Base-by-base conservation (phyloP, 2,329 filamentous ascomycete species). In the Aspergillus aculeatus region DNA sequence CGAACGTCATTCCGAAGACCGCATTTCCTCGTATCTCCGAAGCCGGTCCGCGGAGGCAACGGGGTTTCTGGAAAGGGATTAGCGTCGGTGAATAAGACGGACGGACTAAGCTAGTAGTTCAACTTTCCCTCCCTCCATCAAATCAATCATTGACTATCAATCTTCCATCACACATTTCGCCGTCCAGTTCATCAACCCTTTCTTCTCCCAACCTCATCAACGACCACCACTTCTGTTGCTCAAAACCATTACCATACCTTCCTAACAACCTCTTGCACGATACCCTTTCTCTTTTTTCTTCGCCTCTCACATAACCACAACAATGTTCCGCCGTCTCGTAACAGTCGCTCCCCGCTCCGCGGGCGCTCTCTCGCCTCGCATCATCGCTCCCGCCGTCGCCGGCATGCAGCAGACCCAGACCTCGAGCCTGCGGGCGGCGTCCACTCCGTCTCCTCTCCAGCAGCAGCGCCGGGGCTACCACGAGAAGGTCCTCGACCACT, bases 401-500 rank as follows among this genome's bases (percentile, higher is more conserved):
- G 65, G 65, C 75, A 75, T 71, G 69, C 26, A 29, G 69, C 81
- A 71, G 73, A 61, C 66, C 56, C 67, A 71, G 72, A 77, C 65
- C 73, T 35, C 47, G 29, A 78, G 69, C 73, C 77, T 66, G 69
- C 77, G 66, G 69, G 73, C 64, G 69, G 73, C 64, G 64, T 73
- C 62, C 64, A 69, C 60, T 65, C 71, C 66, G 68, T 44, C 38
- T 6, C 16, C 38, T 16, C 38, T 44, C 38, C 38, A 44, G 38
- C 79, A 74, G 76, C 66, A 67, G 51, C 44, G 53, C 38, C 64
- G 85, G 68, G 77, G 77, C 64, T 89, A 88, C 73, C 86, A 89
- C 71, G 86, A 88, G 76, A 88, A 88, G 82, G 86, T 90, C 66
- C 83, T 96, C 66, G 91, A 96, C 76, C 91, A 94, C 79, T 94